Evolutionary conservation across 2,329 filamentous ascomycete genomes (phyloP).

Genomic region (Pseudogymnoascus sp.): DNA sequence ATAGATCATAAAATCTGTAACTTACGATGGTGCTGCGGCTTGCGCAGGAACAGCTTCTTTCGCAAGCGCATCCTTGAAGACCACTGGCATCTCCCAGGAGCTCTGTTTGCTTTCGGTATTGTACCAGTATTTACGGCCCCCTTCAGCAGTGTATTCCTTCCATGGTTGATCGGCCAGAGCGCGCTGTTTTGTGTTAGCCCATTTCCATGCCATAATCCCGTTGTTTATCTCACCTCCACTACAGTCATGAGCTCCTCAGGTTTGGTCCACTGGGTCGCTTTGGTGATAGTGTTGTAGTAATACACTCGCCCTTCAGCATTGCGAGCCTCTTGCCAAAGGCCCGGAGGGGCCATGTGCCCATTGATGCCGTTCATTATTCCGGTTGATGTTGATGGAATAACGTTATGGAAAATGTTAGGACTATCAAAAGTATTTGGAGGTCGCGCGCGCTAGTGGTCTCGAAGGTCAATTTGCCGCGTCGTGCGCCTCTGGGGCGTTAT

Average conservation of each 20-base stretch:
- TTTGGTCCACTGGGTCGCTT: conserved; percentile 90
- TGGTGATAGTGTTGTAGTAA: conserved; percentile 83
- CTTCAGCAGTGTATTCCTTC: conserved; percentile 85
- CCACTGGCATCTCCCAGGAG: conserved; percentile 89
- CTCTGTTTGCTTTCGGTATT: conserved; percentile 88
- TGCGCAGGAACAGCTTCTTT: conserved; percentile 42
- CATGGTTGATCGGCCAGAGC: conserved; percentile 78
- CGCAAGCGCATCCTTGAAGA: conserved; percentile 68
- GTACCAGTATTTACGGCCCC: conserved; percentile 91
- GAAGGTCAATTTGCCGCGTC: conserved; percentile 9
- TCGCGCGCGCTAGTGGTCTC: not conserved
- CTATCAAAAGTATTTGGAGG: conserved; percentile 4
- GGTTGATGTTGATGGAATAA: conserved; percentile 9
- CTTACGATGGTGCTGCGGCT: conserved; percentile 39
- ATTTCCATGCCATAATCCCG: conserved; percentile 19
- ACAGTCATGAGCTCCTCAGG: conserved; percentile 81
- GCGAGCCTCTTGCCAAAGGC: conserved; percentile 73
- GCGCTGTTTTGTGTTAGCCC: conserved; percentile 45
- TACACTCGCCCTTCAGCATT: conserved; percentile 79
- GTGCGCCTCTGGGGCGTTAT: not conserved
- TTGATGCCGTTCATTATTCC: conserved; percentile 27
- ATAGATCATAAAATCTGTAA: not conserved
- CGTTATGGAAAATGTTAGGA: not conserved
- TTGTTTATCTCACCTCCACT: conserved; percentile 57
- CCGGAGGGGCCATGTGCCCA: conserved; percentile 34